Evolutionary conservation across 208 protist genomes (phyloP).

Genomic region (Leishmania mexicana): DNA sequence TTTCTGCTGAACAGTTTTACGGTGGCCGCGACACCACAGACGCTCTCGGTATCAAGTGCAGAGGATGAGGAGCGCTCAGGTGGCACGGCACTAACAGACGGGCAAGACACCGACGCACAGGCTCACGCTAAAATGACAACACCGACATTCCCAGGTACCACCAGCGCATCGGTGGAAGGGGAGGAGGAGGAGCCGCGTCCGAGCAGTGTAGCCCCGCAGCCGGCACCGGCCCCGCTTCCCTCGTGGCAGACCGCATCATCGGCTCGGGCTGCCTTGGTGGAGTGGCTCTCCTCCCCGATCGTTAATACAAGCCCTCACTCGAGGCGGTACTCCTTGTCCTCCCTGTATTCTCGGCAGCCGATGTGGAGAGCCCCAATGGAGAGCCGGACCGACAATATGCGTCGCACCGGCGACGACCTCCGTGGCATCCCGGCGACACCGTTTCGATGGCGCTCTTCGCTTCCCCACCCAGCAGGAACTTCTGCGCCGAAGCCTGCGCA

Average conservation of each 20-base stretch:
- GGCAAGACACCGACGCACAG: not conserved
- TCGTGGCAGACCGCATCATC: not conserved
- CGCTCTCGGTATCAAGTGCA: not conserved
- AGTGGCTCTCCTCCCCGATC: not conserved
- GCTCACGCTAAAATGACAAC: not conserved
- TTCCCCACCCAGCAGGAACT: not conserved
- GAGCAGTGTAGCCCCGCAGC: slow-evolving; percentile 17
- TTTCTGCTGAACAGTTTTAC: slow-evolving; percentile 29
- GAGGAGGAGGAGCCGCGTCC: slow-evolving; percentile 20
- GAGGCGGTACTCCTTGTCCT: not conserved
- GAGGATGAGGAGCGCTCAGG: not conserved
- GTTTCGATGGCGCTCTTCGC: not conserved
- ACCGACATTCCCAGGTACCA: not conserved
- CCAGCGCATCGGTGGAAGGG: not conserved
- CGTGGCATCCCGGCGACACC: not conserved
- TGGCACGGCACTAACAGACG: not conserved
- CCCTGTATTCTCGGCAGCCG: not conserved
- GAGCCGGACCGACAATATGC: not conserved
- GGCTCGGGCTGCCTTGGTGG: not conserved
- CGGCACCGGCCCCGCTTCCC: slow-evolving; percentile 9
- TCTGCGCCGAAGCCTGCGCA: not conserved
- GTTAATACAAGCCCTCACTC: too few relatives aligned
- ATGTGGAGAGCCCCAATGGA: not conserved
- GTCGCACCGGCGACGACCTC: not conserved
- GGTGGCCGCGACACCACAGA: slow-evolving; percentile 21